Percentiles rank a stretch among this genome's conserved stretches.
phyloP scores from a whole-genome alignment of 768 basidiomycete genomes.

The Suillus spraguei region DNA sequence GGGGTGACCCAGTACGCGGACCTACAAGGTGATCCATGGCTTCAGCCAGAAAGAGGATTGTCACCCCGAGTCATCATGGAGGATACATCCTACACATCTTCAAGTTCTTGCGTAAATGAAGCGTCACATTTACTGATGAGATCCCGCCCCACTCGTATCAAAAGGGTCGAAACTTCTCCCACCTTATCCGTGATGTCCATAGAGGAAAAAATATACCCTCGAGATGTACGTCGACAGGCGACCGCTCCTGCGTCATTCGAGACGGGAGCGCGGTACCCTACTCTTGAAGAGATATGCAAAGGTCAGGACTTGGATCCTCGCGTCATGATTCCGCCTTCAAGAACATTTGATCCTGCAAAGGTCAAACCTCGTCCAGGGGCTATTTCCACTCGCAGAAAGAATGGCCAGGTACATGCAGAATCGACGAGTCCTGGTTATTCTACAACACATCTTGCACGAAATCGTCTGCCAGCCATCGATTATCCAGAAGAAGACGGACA shows the following conservation, averaged over 20 bases:
- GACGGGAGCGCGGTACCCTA: constrained; percentile 24
- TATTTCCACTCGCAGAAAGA: neutral
- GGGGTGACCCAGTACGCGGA: constrained; percentile 24
- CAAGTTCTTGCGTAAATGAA: constrained; percentile 8
- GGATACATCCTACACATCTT: constrained; percentile 21
- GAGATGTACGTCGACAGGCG: constrained; percentile 11
- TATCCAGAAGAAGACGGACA: neutral
- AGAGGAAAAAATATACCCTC: constrained; percentile 18
- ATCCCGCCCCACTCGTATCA: constrained; percentile 13
- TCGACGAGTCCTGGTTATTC: neutral
- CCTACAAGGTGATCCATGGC: constrained; percentile 18
- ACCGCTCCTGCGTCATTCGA: constrained; percentile 12
- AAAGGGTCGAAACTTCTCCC: constrained; percentile 11
- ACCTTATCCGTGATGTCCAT: constrained; percentile 12
- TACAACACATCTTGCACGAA: neutral
- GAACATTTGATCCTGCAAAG: constrained; percentile 28
- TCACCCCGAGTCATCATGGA: constrained; percentile 23
- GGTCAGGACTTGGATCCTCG: constrained; percentile 24
- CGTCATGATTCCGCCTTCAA: constrained; percentile 29
- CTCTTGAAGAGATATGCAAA: constrained; percentile 21
- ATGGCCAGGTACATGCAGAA: neutral
- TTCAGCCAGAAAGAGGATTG: constrained; percentile 11
- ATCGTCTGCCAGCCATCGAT: neutral
- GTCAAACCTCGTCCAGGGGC: constrained; percentile 26
- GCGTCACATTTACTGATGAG: constrained; percentile 2